A percentile compares a stretch with the other conserved stretches of the same genome.
Conservation (phyloP, 83 land plant species). For the Diphasiastrum complanatum region DNA sequence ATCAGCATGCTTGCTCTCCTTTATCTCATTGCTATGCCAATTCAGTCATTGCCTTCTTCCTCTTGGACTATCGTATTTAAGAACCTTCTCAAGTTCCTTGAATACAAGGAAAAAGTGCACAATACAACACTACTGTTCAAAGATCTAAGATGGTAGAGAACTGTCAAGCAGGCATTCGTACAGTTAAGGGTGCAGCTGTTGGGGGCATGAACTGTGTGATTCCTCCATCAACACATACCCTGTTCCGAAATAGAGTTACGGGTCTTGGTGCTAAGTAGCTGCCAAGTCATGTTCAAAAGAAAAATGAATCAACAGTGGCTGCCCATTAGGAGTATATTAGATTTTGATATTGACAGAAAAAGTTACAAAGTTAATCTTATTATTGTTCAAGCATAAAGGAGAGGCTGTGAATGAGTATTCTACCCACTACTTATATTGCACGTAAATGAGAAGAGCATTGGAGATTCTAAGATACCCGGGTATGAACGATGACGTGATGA, state of each 20-base stretch:
- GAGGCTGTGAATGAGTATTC: neutral
- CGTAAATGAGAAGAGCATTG: neutral
- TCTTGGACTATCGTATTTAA: too few relatives aligned
- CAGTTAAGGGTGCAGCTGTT: slow-evolving; percentile 81
- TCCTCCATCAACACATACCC: slow-evolving; percentile 92
- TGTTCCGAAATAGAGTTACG: slow-evolving; percentile 71
- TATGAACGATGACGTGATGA: slow-evolving; percentile 88
- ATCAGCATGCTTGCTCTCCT: too few relatives aligned
- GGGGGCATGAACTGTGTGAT: slow-evolving; percentile 96
- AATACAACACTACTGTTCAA: neutral
- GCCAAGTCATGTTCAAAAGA: slow-evolving; percentile 4
- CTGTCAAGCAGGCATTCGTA: slow-evolving; percentile 20
- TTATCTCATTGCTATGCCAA: neutral
- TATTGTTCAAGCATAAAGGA: too few relatives aligned
- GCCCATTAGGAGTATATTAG: slow-evolving; percentile 5
- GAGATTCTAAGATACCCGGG: slow-evolving; percentile 59
- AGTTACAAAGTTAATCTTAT: too few relatives aligned
- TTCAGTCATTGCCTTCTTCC: neutral
- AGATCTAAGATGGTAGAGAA: neutral
- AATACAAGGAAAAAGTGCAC: neutral
- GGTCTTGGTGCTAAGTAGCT: slow-evolving; percentile 91
- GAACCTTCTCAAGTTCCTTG: neutral
- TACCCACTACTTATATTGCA: neutral
- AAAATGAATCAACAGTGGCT: neutral
- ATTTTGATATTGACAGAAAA: neutral